These are phyloP conservation scores for Physcomitrellopsis africana DNA, from an alignment of 225 moss, liverwort and hornwort genomes.

Conservation along the genomic window DNA sequence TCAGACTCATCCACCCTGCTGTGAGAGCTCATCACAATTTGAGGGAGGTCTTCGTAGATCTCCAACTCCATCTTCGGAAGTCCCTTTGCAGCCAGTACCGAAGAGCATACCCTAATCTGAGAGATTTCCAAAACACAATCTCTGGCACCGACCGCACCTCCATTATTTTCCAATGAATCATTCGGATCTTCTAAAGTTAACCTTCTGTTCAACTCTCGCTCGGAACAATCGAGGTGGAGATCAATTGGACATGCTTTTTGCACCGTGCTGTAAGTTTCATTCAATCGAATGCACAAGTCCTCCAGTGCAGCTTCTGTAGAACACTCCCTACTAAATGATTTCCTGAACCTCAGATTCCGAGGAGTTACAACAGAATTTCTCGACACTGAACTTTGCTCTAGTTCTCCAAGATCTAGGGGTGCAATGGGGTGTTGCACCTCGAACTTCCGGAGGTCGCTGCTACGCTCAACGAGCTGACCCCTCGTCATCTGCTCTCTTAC, in stretches of 20 bases:
- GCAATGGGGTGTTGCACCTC: constrained; percentile 24
- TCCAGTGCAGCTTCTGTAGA: background rate
- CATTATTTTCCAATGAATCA: background rate
- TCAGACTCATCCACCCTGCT: constrained; percentile 7
- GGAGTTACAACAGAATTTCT: constrained; percentile 21
- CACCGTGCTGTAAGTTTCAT: constrained; percentile 4
- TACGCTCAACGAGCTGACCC: constrained; percentile 28
- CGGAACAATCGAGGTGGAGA: background rate
- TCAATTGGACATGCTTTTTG: constrained; percentile 10
- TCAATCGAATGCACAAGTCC: background rate
- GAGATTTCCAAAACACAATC: constrained; percentile 33
- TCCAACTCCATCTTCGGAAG: background rate
- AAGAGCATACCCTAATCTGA: constrained; percentile 18
- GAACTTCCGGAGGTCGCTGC: constrained; percentile 30
- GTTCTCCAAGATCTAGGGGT: background rate
- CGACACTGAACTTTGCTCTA: constrained; percentile 29
- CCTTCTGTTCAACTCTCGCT: background rate
- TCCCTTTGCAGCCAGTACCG: background rate
- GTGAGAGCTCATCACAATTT: background rate
- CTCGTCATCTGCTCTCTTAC: constrained; percentile 26
- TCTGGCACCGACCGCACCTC: constrained; percentile 6
- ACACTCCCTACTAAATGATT: constrained; percentile 20
- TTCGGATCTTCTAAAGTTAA: background rate
- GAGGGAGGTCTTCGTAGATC: constrained; percentile 35
- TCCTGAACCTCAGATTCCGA: constrained; percentile 35